phyloP scores from a whole-genome alignment of 495 filamentous ascomycete species.

The Aspergillus taichungensis region DNA sequence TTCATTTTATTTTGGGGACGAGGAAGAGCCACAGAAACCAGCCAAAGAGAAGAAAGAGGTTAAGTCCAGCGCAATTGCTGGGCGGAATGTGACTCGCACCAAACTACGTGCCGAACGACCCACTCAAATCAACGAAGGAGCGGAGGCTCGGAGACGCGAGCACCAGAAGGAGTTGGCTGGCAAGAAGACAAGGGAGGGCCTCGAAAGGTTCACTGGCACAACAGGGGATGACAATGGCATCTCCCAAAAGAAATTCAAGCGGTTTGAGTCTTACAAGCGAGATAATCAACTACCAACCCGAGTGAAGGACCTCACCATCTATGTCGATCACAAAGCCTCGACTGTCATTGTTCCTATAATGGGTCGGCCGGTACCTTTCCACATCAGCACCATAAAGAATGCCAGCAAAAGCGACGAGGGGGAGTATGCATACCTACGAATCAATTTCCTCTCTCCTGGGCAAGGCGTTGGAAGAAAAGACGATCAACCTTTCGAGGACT shows the following conservation, averaged over 20 bases:
- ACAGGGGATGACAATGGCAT: conserved; percentile 83
- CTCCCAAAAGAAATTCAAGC: conserved; percentile 92
- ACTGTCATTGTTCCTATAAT: conserved; percentile 93
- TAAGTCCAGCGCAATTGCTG: conserved; percentile 72
- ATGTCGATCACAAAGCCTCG: conserved; percentile 81
- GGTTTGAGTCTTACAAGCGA: conserved; percentile 97
- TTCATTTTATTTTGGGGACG: conserved; percentile 96
- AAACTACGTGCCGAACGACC: conserved; percentile 85
- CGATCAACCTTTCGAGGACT: conserved; percentile 96
- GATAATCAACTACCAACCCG: conserved; percentile 85
- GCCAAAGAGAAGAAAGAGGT: conserved; percentile 70
- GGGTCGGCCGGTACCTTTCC: conserved; percentile 95
- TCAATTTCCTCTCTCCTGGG: conserved; percentile 95
- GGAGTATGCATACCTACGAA: conserved; percentile 84
- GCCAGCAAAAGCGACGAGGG: conserved; percentile 91
- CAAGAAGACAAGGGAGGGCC: conserved; percentile 83
- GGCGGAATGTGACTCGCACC: conserved; percentile 87
- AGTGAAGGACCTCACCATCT: conserved; percentile 75
- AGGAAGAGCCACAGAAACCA: conserved; percentile 57
- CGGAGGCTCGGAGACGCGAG: conserved; percentile 76
- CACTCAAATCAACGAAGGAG: conserved; percentile 78
- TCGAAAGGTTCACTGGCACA: conserved; percentile 70
- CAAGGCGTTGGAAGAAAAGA: conserved; percentile 98
- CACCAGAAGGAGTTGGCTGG: conserved; percentile 85
- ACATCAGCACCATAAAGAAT: conserved; percentile 99